phyloP scores from a whole-genome alignment of 352 stramenopile species.

The Phytophthora pini region DNA sequence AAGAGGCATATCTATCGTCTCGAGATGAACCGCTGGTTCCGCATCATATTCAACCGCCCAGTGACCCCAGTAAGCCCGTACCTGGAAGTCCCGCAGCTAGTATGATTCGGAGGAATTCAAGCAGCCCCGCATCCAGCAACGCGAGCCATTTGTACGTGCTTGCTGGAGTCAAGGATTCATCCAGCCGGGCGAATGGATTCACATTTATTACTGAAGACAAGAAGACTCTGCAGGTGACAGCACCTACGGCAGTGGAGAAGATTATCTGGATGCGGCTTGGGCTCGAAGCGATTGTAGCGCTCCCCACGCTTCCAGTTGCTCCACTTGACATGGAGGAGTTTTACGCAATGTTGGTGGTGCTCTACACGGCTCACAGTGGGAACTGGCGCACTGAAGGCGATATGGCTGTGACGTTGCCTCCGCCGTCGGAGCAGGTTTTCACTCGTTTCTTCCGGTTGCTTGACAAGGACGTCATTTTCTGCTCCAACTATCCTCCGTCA shows the following conservation, averaged over 20 bases:
- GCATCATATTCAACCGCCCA: slow-evolving; percentile 45
- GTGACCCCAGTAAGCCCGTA: slow-evolving; percentile 37
- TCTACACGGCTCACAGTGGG: slow-evolving; percentile 81
- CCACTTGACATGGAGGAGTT: slow-evolving; percentile 91
- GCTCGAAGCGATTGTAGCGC: slow-evolving; percentile 85
- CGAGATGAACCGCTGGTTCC: slow-evolving; percentile 77
- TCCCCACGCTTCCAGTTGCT: slow-evolving; percentile 78
- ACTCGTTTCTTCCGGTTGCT: slow-evolving; percentile 87
- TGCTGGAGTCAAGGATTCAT: slow-evolving; percentile 86
- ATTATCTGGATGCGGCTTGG: slow-evolving; percentile 90
- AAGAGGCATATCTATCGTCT: slow-evolving; percentile 84
- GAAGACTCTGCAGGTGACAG: slow-evolving; percentile 81
- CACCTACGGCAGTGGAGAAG: slow-evolving; percentile 82
- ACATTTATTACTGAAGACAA: slow-evolving; percentile 91
- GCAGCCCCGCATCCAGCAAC: slow-evolving; percentile 48
- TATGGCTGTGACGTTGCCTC: slow-evolving; percentile 88
- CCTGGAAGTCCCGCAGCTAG: slow-evolving; percentile 39
- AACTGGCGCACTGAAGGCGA: slow-evolving; percentile 88
- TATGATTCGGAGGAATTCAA: slow-evolving; percentile 49
- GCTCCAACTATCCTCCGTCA: slow-evolving; percentile 88
- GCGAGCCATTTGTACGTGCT: slow-evolving; percentile 84
- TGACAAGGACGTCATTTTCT: slow-evolving; percentile 89
- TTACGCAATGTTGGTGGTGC: slow-evolving; percentile 89
- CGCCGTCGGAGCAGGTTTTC: slow-evolving; percentile 87
- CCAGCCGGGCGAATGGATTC: slow-evolving; percentile 78